Conservation (phyloP, 768 basidiomycete genomes). For the Daedalea quercina region DNA sequence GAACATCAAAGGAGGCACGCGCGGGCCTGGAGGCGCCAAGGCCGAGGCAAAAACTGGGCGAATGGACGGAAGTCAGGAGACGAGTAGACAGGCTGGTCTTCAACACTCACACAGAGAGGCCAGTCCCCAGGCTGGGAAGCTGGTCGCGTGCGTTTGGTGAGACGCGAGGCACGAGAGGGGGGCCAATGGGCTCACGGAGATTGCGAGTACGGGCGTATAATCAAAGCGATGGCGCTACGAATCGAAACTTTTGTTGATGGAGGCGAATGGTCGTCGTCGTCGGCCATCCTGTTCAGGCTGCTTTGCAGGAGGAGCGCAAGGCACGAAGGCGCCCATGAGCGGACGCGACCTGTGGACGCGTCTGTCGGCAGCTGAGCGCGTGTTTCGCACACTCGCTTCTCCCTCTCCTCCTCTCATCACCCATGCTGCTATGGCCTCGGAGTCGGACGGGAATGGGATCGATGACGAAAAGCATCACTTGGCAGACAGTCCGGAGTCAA, state of each 20-base stretch:
- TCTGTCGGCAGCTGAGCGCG: background rate
- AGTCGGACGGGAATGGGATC: background rate
- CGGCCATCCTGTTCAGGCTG: too few relatives aligned
- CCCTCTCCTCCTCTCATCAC: background rate
- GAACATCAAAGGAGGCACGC: conserved; percentile 36
- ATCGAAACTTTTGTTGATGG: background rate
- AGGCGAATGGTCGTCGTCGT: too few relatives aligned
- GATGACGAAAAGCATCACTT: conserved; percentile 4
- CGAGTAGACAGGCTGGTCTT: background rate
- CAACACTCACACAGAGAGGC: conserved; percentile 3
- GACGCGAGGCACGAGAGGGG: background rate
- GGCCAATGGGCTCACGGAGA: conserved; percentile 10
- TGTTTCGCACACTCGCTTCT: background rate
- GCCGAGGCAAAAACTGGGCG: conserved; percentile 31
- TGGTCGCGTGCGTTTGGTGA: background rate
- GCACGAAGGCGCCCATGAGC: background rate
- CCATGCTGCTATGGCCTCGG: conserved; percentile 8
- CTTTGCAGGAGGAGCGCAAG: too few relatives aligned
- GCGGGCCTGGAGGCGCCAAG: conserved; percentile 27
- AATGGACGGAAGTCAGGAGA: background rate
- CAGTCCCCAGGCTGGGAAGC: background rate
- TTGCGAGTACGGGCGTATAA: conserved; percentile 12
- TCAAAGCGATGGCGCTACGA: background rate
- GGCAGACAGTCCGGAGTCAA: conserved; percentile 10
- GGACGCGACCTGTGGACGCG: background rate